Evolutionary conservation across 495 filamentous ascomycete species (phyloP).

Genomic region (Talaromyces nanjingensis): DNA sequence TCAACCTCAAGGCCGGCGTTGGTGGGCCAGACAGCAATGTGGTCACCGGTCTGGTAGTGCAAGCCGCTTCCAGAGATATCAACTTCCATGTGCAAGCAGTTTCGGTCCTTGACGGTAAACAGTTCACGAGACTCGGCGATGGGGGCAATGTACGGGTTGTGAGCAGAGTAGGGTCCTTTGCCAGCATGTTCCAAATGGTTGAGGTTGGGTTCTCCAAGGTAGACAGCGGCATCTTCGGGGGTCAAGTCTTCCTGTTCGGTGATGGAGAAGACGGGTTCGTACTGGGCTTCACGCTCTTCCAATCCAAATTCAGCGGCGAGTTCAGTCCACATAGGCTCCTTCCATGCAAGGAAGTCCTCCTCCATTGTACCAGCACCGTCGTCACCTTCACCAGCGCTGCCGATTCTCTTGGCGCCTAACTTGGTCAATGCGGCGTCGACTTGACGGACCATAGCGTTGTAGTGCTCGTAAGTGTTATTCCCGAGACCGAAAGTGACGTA

Average conservation of each 20-base stretch:
- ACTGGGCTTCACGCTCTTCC: slow-evolving; percentile 92
- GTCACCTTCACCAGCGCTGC: slow-evolving; percentile 88
- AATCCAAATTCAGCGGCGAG: slow-evolving; percentile 74
- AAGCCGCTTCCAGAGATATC: slow-evolving; percentile 76
- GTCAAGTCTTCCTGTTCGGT: slow-evolving; percentile 67
- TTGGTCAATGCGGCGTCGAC: slow-evolving; percentile 73
- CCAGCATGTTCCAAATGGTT: slow-evolving; percentile 80
- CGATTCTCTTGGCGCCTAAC: slow-evolving; percentile 76
- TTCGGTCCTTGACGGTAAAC: slow-evolving; percentile 86
- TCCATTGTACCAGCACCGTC: slow-evolving; percentile 99
- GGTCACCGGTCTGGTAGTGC: slow-evolving; percentile 91
- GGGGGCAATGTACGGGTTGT: slow-evolving; percentile 96
- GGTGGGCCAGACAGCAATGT: slow-evolving; percentile 95
- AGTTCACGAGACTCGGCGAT: slow-evolving; percentile 85
- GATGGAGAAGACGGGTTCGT: slow-evolving; percentile 87
- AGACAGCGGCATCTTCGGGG: slow-evolving; percentile 77
- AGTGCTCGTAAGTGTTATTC: slow-evolving; percentile 99
- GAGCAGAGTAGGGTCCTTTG: slow-evolving; percentile 89
- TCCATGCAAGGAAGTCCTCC: slow-evolving; percentile 98
- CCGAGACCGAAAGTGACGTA: slow-evolving; percentile 95
- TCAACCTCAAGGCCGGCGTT: slow-evolving; percentile 92
- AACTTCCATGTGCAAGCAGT: slow-evolving; percentile 97
- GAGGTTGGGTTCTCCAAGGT: slow-evolving; percentile 93
- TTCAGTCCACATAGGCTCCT: slow-evolving; percentile 96
- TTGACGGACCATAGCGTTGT: slow-evolving; percentile 96